Conservation (phyloP, 371 early-diverging fungal species). For the Amoeboaphelidium protococcarum region DNA sequence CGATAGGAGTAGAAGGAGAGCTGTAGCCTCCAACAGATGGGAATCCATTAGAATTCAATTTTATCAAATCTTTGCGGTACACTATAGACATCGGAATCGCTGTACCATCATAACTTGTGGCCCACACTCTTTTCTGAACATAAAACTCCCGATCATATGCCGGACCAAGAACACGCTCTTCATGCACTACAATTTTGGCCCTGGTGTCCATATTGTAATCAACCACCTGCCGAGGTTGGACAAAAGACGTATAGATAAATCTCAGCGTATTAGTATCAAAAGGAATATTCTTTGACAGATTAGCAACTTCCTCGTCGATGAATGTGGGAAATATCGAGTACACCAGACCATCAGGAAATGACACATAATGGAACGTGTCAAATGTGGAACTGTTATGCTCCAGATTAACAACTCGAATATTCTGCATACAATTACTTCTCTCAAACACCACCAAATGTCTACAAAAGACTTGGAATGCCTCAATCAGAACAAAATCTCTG, state of each 20-base stretch:
- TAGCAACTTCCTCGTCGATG: slow-evolving; percentile 19
- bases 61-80: slow-evolving; percentile 10
- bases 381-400: slow-evolving; percentile 9
- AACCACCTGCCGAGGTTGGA: slow-evolving; percentile 24
- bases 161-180: slow-evolving; percentile 12
- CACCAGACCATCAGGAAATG: slow-evolving; percentile 22
- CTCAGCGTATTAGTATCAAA: slow-evolving; percentile 12
- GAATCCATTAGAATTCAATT: slow-evolving; percentile 11
- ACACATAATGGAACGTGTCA: slow-evolving; percentile 22
- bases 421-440: slow-evolving; percentile 26
- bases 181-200: slow-evolving; percentile 17
- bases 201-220: slow-evolving; percentile 24
- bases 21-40: neutral
- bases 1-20: neutral
- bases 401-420: slow-evolving; percentile 20
- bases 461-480: slow-evolving; percentile 19
- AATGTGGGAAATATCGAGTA: slow-evolving; percentile 17
- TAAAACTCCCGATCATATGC: slow-evolving; percentile 13
- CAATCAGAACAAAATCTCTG: slow-evolving; percentile 24
- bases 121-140: slow-evolving; percentile 14
- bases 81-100: slow-evolving; percentile 25
- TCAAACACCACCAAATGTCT: slow-evolving; percentile 25
- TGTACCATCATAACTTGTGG: slow-evolving; percentile 24
- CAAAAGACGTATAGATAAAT: slow-evolving; percentile 23
- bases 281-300: slow-evolving; percentile 12